Evolutionary conservation across 176 grass and related monocot species (phyloP).

Genomic region (Avena insularis): DNA sequence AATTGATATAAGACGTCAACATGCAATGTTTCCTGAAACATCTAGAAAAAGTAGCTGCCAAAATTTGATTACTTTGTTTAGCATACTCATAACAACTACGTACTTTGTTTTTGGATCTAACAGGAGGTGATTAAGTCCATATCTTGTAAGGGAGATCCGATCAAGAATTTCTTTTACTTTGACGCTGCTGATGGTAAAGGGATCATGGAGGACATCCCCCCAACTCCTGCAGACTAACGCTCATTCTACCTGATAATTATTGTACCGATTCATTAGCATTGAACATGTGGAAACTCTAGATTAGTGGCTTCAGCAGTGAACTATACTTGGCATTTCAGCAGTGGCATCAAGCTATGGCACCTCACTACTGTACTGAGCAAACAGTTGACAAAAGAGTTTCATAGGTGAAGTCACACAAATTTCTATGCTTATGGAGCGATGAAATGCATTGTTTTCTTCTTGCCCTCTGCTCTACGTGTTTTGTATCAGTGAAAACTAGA

Average conservation of each 20-base stretch:
- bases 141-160: conserved; percentile 83
- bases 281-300: conserved; percentile 29
- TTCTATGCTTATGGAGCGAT: neutral
- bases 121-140: conserved; percentile 96
- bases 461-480: neutral
- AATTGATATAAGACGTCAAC: neutral
- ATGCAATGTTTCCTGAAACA: neutral
- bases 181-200: conserved; percentile 81
- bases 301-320: neutral
- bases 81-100: conserved; percentile 7
- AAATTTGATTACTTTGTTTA: neutral
- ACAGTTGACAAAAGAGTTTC: neutral
- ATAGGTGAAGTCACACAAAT: neutral
- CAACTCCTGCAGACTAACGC: conserved; percentile 37
- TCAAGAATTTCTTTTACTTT: conserved; percentile 97
- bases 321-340: neutral
- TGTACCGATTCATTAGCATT: conserved; percentile 23
- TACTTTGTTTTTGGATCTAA: conserved; percentile 16
- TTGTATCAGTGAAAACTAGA: neutral
- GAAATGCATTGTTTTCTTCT: neutral
- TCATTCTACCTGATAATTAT: conserved; percentile 16
- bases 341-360: neutral
- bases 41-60: neutral
- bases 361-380: neutral
- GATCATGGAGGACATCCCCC: conserved; percentile 71